These are phyloP conservation scores for Mucor saturninus DNA, from an alignment of 371 early-diverging fungal species.

Conservation along the genomic window DNA sequence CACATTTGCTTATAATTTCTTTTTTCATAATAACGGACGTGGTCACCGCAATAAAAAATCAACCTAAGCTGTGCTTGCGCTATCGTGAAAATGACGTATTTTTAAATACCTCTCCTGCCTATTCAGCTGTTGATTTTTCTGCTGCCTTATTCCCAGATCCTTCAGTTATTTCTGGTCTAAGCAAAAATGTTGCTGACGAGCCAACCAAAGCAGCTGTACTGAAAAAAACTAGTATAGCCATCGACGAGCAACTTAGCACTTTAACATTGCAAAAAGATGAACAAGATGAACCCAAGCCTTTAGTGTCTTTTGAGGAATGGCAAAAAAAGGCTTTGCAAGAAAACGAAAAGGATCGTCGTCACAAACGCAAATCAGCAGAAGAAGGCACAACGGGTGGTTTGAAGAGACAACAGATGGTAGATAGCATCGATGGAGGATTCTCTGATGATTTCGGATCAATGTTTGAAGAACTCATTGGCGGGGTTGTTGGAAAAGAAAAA, in stretches of 20 bases:
- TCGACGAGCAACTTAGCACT: neutral
- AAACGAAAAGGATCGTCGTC: slow-evolving; percentile 28
- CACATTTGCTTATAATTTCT: neutral
- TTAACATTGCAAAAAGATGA: neutral
- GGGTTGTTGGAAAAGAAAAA: slow-evolving; percentile 18
- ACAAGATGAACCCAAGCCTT: slow-evolving; percentile 12
- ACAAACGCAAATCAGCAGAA: slow-evolving; percentile 23
- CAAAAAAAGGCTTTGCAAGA: slow-evolving; percentile 33
- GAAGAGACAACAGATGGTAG: slow-evolving; percentile 42
- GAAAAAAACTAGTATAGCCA: neutral
- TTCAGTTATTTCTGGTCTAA: slow-evolving; percentile 12
- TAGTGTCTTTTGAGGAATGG: slow-evolving; percentile 51
- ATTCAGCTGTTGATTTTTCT: slow-evolving; percentile 18
- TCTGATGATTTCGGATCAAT: slow-evolving; percentile 54
- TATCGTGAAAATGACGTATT: slow-evolving; percentile 28
- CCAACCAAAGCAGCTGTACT: neutral
- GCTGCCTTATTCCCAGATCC: slow-evolving; percentile 27
- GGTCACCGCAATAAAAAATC: neutral
- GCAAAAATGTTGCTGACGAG: neutral
- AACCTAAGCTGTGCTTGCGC: slow-evolving; percentile 28
- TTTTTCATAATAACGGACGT: neutral
- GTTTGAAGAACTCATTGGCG: slow-evolving; percentile 38
- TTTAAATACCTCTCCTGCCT: slow-evolving; percentile 31
- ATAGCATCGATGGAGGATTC: slow-evolving; percentile 55
- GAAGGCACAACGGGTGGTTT: slow-evolving; percentile 5